Base-by-base conservation (phyloP, 495 filamentous ascomycete genomes). In the Penicillium argentinense region DNA sequence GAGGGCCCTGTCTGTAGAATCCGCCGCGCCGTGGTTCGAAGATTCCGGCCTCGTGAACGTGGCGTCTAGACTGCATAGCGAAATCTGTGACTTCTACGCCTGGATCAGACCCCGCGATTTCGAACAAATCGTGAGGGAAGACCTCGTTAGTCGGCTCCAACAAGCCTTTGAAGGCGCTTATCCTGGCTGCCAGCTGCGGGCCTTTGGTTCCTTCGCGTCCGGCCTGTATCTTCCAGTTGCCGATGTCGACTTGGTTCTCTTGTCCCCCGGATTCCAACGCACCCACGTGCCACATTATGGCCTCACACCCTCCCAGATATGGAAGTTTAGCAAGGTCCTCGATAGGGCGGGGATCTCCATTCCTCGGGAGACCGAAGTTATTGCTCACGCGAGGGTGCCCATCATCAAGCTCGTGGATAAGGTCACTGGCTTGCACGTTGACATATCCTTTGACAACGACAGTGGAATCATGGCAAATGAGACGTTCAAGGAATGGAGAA, bases 391-490 rank as follows among this genome's bases (percentile, higher is more conserved):
- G 9, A 89, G 86, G 59, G 93, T 98, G 3, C 93, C 93, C 0
- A 81, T 98, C n/a, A 72, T 97, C 60, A 98, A 98, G 58, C 97
- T 84, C 53, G 68, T 87, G 24, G 91, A 97, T 48, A 69, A 62
- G 33, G 40, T 72, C 34, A 95, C 91, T 2, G 78, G 79, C 6
- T 71, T 98, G 32, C 84, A 81, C 29, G 82, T 97, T 16, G 93
- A 98, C 60, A 68, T 97, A 29, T 97, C 92, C 1, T 96, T 98
- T 59, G 95, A 98, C 67, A 97, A 97, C 57, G 64, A 81, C 19
- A 86, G 83, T 28, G 93, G 93, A 4, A 48, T 96, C 18, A 63
- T 77, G 2, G 91, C 91, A 16, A 87, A 91, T 53, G 58, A 79
- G 12, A 96, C 88, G 0, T 96, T 95, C 59, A 67, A 79, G 34